Percentiles rank a stretch among this genome's conserved stretches.
Conservation (phyloP, 1,139 yeast species). For the Suhomyces maxii region DNA sequence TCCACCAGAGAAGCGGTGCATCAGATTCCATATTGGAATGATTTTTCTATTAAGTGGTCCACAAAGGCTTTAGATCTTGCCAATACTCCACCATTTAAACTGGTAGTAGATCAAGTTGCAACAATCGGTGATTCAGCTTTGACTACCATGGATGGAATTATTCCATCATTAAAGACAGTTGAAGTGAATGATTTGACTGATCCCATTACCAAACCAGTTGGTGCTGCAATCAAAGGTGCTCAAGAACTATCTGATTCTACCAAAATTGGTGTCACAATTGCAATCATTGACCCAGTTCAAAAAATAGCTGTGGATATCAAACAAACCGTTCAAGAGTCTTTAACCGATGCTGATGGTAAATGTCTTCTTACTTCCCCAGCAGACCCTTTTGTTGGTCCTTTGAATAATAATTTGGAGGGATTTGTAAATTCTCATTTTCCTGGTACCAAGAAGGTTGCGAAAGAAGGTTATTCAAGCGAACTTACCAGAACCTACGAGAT, state of each 20-base stretch:
- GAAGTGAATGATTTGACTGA: conserved; percentile 41
- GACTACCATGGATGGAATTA: conserved; percentile 33
- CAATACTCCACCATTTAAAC: conserved; percentile 27
- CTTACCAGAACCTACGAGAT: conserved; percentile 49
- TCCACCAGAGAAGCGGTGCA: conserved; percentile 20
- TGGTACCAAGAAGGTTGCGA: conserved; percentile 41
- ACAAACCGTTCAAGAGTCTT: conserved; percentile 25
- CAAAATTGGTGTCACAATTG: conserved; percentile 3
- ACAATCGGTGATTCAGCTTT: conserved; percentile 33
- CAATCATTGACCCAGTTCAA: conserved; percentile 44
- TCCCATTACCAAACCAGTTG: conserved; percentile 45
- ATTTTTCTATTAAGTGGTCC: conserved; percentile 14
- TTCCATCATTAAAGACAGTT: conserved; percentile 40
- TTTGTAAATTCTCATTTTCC: conserved; percentile 49
- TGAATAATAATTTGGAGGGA: conserved; percentile 54
- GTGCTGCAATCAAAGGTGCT: conserved; percentile 29
- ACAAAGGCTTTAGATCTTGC: conserved; percentile 18
- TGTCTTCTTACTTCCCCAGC: conserved; percentile 36
- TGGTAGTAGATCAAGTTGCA: conserved; percentile 28
- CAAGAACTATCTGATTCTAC: conserved; percentile 3
- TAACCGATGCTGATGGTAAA: conserved; percentile 7
- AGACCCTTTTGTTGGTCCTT: conserved; percentile 63
- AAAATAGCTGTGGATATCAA: conserved; percentile 39
- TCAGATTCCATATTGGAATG: conserved; percentile 22
- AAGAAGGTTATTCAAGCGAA: conserved; percentile 52